These are phyloP conservation scores for Dendrocalamus sinicus DNA, from an alignment of 176 grass and related monocot genomes.

Conservation along the genomic window DNA sequence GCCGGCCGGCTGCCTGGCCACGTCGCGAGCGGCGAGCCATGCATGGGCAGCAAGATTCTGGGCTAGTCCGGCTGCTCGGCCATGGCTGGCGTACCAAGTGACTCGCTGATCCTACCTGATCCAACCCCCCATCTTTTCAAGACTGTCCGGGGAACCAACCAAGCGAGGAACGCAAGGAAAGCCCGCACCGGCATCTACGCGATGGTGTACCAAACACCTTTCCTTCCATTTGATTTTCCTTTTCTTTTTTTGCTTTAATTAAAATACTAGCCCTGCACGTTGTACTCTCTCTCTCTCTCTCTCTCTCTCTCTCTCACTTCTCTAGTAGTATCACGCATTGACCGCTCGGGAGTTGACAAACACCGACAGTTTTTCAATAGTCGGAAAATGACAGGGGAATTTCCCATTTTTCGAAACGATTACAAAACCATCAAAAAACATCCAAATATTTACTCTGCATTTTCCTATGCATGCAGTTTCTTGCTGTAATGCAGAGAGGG, in stretches of 20 bases:
- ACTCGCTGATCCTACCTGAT: no score
- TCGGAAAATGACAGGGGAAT: not conserved
- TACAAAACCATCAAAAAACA: not conserved
- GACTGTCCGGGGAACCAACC: not conserved
- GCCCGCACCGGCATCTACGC: not conserved
- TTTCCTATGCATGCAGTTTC: not conserved
- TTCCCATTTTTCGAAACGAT: not conserved
- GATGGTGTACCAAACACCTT: not conserved
- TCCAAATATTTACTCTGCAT: not conserved
- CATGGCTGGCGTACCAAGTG: no score
- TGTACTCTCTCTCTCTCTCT: not conserved
- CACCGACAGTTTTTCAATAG: constrained; percentile 11
- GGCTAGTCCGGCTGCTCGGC: no score
- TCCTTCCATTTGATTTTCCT: not conserved
- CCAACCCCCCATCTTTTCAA: no score
- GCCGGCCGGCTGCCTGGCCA: no score
- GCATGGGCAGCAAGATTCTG: no score
- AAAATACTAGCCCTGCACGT: not conserved
- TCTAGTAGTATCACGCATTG: not conserved
- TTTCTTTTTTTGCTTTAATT: not conserved
- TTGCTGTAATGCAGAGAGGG: no score
- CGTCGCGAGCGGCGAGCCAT: no score
- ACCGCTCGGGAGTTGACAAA: not conserved
- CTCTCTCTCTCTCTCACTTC: no score
- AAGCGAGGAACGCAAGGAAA: not conserved